Percentiles rank a stretch among this genome's conserved stretches.
Evolutionary conservation across 345 rosid species (phyloP).

Genomic region (Turritis glabra): DNA sequence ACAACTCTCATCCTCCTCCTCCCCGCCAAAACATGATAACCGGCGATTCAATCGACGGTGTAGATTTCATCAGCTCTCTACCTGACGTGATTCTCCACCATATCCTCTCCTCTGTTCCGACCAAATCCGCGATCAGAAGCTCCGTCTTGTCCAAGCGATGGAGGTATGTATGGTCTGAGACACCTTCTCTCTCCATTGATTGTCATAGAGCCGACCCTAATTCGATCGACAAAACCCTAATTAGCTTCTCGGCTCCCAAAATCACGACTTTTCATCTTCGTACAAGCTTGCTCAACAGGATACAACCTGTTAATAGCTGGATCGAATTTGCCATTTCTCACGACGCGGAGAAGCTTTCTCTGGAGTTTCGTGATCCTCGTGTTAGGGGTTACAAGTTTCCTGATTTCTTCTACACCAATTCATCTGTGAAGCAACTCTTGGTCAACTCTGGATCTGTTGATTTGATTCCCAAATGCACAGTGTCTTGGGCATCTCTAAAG

Average conservation of each 20-base stretch:
- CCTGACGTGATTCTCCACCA: slow-evolving; percentile 32
- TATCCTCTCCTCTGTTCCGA: slow-evolving; percentile 36
- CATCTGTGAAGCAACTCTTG: slow-evolving; percentile 10
- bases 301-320: slow-evolving; percentile 22
- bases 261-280: slow-evolving; percentile 28
- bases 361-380: slow-evolving; percentile 27
- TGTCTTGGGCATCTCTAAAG: slow-evolving; percentile 31
- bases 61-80: slow-evolving; percentile 33
- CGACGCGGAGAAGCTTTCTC: slow-evolving; percentile 18
- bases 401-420: slow-evolving; percentile 29
- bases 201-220: slow-evolving; percentile 3
- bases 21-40: background rate
- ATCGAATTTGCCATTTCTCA: slow-evolving; percentile 29
- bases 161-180: slow-evolving; percentile 33
- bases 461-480: slow-evolving; percentile 3
- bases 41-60: slow-evolving; percentile 14
- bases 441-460: slow-evolving; percentile 30
- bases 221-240: slow-evolving; percentile 33
- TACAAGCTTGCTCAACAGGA: slow-evolving; percentile 11
- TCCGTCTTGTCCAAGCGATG: slow-evolving; percentile 34
- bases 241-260: slow-evolving; percentile 16
- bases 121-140: slow-evolving; percentile 33
- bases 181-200: slow-evolving; percentile 34
- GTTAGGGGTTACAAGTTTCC: slow-evolving; percentile 25
- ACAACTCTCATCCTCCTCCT: background rate